These are phyloP conservation scores for Leishmania arabica DNA, from an alignment of 208 protist genomes.

Conservation along the genomic window DNA sequence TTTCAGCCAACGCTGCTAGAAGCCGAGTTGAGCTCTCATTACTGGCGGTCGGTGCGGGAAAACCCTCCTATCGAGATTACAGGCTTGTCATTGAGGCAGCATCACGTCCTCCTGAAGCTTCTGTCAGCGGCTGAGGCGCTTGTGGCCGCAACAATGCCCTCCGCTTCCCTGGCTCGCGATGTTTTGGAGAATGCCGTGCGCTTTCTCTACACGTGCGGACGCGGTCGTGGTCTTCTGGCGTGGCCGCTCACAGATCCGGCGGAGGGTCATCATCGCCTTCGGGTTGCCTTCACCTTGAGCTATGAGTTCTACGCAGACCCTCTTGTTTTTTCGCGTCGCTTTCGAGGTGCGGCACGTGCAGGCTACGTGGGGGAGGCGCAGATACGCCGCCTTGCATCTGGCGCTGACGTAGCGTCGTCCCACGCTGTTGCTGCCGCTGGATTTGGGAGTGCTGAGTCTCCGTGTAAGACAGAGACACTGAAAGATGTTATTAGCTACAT, in stretches of 20 bases:
- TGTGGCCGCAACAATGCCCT: not conserved
- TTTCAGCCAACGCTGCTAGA: conserved; percentile 16
- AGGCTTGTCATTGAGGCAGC: too few relatives aligned
- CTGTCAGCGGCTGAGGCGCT: not conserved
- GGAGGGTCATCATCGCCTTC: conserved; percentile 12
- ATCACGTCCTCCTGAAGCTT: not conserved
- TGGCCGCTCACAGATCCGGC: conserved; percentile 22
- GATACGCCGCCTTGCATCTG: not conserved
- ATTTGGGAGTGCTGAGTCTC: not conserved
- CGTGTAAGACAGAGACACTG: not conserved
- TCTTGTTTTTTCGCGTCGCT: not conserved
- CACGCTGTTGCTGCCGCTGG: not conserved
- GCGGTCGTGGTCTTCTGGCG: conserved; percentile 11
- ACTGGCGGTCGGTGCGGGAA: not conserved
- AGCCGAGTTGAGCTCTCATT: not conserved
- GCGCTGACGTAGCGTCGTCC: not conserved
- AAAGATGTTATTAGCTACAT: not conserved
- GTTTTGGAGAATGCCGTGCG: not conserved
- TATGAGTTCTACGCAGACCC: conserved; percentile 16
- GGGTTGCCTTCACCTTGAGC: conserved; percentile 25
- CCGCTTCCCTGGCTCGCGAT: not conserved
- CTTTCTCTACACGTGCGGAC: not conserved
- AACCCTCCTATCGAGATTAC: not conserved
- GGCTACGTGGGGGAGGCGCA: not conserved
- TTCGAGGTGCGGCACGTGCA: too few relatives aligned